Conservation (phyloP, 225 moss, liverwort and hornwort genomes). For the Pseudoscleropodium purum region DNA sequence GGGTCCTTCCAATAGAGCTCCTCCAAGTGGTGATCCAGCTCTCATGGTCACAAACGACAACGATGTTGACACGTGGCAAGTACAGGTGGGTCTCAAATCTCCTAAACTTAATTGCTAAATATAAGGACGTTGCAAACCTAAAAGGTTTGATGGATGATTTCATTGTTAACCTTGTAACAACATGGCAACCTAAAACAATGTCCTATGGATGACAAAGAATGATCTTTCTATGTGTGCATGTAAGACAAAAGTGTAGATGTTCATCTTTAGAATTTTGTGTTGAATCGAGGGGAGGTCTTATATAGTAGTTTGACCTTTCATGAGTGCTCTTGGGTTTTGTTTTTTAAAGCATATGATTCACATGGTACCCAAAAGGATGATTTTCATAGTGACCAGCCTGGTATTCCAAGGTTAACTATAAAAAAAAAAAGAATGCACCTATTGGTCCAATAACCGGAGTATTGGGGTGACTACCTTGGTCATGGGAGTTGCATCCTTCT, state of each 20-base stretch:
- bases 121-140: rapidly evolving
- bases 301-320: neutral
- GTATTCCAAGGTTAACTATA: rapidly evolving
- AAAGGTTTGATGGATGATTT: neutral
- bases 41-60: constrained; percentile 29
- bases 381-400: rapidly evolving
- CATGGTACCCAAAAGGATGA: neutral
- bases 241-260: neutral
- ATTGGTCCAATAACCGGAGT: neutral
- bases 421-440: neutral
- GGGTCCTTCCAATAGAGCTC: constrained; percentile 50
- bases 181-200: rapidly evolving
- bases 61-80: constrained; percentile 63
- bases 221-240: neutral
- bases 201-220: neutral
- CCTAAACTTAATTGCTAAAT: rapidly evolving
- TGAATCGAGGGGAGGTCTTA: neutral
- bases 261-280: neutral
- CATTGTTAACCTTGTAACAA: neutral
- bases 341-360: neutral
- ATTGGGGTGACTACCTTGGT: too few relatives aligned
- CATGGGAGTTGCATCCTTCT: rapidly evolving
- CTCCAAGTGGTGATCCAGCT: constrained; percentile 41
- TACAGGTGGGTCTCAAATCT: constrained; percentile 13
- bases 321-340: neutral